Percentiles rank a stretch among this genome's conserved stretches.
Evolutionary conservation across 768 basidiomycete genomes (phyloP).

Genomic region (Lentinus tigrinus): DNA sequence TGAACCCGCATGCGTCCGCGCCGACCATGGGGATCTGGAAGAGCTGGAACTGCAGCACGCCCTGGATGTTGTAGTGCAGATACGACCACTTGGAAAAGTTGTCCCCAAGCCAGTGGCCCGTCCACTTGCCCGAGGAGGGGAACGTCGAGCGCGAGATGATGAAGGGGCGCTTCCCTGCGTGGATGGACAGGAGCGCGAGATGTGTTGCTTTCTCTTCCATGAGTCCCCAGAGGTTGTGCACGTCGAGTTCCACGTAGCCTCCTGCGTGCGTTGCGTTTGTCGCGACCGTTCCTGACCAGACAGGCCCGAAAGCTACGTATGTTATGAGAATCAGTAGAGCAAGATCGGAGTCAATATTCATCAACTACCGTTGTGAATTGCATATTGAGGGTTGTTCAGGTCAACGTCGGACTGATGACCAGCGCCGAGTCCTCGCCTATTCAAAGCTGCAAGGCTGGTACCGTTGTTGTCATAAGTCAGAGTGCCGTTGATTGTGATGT

Average conservation of each 20-base stretch:
- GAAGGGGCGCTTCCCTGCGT: conserved; percentile 58
- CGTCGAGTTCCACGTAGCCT: conserved; percentile 57
- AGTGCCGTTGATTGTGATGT: conserved; percentile 69
- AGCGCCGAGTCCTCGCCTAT: conserved; percentile 22
- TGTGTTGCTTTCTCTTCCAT: conserved; percentile 70
- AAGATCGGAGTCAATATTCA: no score
- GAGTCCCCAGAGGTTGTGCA: conserved; percentile 67
- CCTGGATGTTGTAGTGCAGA: conserved; percentile 58
- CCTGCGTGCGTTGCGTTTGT: conserved; percentile 50
- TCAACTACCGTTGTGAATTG: conserved; percentile 54
- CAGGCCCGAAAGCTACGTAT: no score
- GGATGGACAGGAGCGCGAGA: conserved; percentile 58
- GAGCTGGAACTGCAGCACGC: conserved; percentile 66
- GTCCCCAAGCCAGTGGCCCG: conserved; percentile 75
- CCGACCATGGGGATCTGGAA: conserved; percentile 78
- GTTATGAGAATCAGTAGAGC: no score
- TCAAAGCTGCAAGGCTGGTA: no score
- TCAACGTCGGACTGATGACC: conserved; percentile 29
- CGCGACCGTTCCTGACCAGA: conserved; percentile 2
- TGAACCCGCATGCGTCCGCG: conserved; percentile 69
- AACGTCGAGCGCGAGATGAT: conserved; percentile 77
- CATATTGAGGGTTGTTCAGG: conserved; percentile 53
- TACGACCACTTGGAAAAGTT: conserved; percentile 60
- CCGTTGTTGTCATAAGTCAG: no score
- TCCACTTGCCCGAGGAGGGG: conserved; percentile 60